Evolutionary conservation across 148 eudicot genomes (phyloP).

Genomic region (Limonium bicolor): DNA sequence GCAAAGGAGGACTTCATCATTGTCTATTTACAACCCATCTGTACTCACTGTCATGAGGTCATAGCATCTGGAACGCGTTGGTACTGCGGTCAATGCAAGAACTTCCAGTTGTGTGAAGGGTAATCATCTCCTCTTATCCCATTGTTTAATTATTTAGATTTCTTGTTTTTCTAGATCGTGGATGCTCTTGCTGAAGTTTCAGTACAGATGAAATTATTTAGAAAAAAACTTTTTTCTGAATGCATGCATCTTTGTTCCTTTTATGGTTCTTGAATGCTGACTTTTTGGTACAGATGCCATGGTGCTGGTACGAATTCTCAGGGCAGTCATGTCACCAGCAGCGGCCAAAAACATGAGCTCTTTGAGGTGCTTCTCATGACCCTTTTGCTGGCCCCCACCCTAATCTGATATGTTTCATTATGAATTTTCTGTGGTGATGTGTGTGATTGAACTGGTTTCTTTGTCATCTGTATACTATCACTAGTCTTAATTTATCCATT

Average conservation of each 20-base stretch:
- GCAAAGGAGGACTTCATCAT: conserved; percentile 68
- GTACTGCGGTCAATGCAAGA: conserved; percentile 59
- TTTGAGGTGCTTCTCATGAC: conserved; percentile 25
- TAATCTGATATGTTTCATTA: neutral
- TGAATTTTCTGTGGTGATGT: neutral
- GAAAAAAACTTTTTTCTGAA: neutral
- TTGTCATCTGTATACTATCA: neutral
- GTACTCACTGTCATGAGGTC: conserved; percentile 58
- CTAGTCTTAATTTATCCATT: neutral
- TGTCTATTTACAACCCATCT: conserved; percentile 46
- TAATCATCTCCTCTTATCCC: conserved; percentile 7
- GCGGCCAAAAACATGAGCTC: conserved; percentile 51
- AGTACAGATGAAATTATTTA: too few species aligned
- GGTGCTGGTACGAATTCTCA: conserved; percentile 11
- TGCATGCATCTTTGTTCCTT: neutral
- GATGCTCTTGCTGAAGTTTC: neutral
- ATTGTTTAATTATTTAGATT: neutral
- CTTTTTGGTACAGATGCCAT: conserved; percentile 40
- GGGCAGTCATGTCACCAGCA: conserved; percentile 27
- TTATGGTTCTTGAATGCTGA: neutral
- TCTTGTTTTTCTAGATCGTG: neutral
- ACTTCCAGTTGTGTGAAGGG: conserved; percentile 62
- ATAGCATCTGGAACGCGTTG: conserved; percentile 57
- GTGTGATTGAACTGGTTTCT: too few species aligned
- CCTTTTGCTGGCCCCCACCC: neutral